Conservation (phyloP, 2,329 filamentous ascomycete species). For the Fusarium sp. region DNA sequence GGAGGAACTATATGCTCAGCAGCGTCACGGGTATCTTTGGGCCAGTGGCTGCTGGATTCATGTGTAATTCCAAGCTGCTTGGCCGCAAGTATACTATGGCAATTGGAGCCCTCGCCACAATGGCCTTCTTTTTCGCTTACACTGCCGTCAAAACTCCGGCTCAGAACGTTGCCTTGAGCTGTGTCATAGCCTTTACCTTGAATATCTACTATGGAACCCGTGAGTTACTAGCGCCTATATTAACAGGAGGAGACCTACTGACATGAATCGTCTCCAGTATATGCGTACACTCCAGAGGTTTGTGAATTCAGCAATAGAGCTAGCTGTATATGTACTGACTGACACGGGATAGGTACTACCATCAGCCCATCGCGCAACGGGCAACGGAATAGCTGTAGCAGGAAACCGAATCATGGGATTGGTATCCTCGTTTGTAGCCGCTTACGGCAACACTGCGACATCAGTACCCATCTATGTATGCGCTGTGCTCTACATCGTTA, state of each 20-base stretch:
- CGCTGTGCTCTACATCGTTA: neutral
- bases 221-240: accelerated
- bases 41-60: neutral
- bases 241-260: accelerated
- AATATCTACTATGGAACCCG: neutral
- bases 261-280: neutral
- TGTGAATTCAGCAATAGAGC: accelerated
- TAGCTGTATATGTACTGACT: accelerated
- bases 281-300: neutral
- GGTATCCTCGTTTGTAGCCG: neutral
- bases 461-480: neutral
- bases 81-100: neutral
- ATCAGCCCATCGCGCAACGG: neutral
- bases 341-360: neutral
- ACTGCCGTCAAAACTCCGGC: neutral
- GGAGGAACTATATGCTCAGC: neutral
- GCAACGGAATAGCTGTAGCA: neutral
- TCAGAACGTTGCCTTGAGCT: neutral
- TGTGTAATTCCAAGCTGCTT: neutral
- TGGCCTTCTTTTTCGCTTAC: neutral
- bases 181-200: neutral
- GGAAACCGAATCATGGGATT: neutral
- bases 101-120: neutral
- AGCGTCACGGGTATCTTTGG: neutral
- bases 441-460: neutral